Evolutionary conservation across 805 yeast genomes (phyloP).

Genomic region (Ogataea henricii): DNA sequence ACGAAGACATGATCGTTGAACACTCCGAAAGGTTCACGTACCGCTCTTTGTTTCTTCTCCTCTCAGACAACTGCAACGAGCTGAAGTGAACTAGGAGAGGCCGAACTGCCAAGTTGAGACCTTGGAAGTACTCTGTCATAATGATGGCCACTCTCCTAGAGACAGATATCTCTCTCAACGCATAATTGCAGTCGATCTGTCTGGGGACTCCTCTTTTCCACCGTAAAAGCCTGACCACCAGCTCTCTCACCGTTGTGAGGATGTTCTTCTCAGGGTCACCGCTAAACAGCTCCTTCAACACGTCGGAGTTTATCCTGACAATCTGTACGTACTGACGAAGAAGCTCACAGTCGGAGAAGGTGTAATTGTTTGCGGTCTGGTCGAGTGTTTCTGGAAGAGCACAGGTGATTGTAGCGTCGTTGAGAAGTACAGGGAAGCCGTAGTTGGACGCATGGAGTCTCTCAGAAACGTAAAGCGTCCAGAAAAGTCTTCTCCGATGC

Average conservation of each 20-base stretch:
- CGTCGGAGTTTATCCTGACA: conserved; percentile 68
- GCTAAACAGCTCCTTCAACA: conserved; percentile 62
- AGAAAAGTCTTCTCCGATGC: conserved; percentile 36
- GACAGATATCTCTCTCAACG: conserved; percentile 42
- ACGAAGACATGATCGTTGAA: conserved; percentile 59
- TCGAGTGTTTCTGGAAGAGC: conserved; percentile 66
- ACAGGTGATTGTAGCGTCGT: conserved; percentile 70
- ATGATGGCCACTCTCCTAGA: conserved; percentile 64
- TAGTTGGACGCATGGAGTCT: conserved; percentile 72
- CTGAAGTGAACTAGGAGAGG: conserved; percentile 72
- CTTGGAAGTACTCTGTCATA: conserved; percentile 76
- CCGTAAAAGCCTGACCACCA: conserved; percentile 59
- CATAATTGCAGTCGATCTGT: conserved; percentile 60
- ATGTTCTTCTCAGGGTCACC: conserved; percentile 66
- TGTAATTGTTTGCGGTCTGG: conserved; percentile 56
- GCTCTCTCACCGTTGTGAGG: conserved; percentile 62
- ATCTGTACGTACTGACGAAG: conserved; percentile 67
- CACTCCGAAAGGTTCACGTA: conserved; percentile 58
- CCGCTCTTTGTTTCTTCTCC: conserved; percentile 36
- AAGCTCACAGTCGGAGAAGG: conserved; percentile 70
- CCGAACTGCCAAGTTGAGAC: conserved; percentile 70
- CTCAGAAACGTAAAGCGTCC: conserved; percentile 34
- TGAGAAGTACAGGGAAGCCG: conserved; percentile 67
- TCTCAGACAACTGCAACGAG: conserved; percentile 48
- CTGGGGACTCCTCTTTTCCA: conserved; percentile 66